These are phyloP conservation scores for Tanacetum coccineum DNA, from an alignment of 129 eudicot genomes.

Conservation along the genomic window DNA sequence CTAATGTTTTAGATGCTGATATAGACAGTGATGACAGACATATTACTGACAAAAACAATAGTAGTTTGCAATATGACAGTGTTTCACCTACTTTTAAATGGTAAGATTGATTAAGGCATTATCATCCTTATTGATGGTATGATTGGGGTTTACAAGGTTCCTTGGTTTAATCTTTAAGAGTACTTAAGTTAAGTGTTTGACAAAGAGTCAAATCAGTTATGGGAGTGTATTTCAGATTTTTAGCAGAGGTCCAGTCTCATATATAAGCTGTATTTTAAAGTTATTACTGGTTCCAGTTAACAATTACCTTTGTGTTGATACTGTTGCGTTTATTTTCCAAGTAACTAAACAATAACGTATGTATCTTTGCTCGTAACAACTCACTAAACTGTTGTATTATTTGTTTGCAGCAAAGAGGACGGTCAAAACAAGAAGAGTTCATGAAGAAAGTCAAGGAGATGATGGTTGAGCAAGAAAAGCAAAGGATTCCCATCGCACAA, in stretches of 20 bases:
- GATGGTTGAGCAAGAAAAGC: slow-evolving; percentile 74
- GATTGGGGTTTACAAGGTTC: background rate
- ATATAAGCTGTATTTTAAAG: background rate
- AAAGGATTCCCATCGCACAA: slow-evolving; percentile 83
- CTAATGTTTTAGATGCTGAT: too few relatives aligned
- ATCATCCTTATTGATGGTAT: slow-evolving; percentile 12
- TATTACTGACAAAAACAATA: too few relatives aligned
- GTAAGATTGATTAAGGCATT: too few relatives aligned
- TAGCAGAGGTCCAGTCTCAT: background rate
- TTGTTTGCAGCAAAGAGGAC: slow-evolving; percentile 80
- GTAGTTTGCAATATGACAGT: too few relatives aligned
- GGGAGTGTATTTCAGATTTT: background rate
- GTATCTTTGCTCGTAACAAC: slow-evolving; percentile 16
- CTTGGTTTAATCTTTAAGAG: slow-evolving; percentile 7
- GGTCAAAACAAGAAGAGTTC: slow-evolving; percentile 78
- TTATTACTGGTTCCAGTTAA: background rate
- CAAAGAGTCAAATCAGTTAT: background rate
- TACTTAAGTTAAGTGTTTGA: background rate
- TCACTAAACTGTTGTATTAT: slow-evolving; percentile 10
- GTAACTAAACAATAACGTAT: slow-evolving; percentile 1
- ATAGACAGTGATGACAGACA: too few relatives aligned
- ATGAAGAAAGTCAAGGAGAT: slow-evolving; percentile 68
- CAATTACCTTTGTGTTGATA: background rate
- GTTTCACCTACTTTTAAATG: background rate
- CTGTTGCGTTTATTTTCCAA: background rate